Evolutionary conservation across 1,284 basidiomycete genomes (phyloP).

Genomic region (Xanthoconium separans): DNA sequence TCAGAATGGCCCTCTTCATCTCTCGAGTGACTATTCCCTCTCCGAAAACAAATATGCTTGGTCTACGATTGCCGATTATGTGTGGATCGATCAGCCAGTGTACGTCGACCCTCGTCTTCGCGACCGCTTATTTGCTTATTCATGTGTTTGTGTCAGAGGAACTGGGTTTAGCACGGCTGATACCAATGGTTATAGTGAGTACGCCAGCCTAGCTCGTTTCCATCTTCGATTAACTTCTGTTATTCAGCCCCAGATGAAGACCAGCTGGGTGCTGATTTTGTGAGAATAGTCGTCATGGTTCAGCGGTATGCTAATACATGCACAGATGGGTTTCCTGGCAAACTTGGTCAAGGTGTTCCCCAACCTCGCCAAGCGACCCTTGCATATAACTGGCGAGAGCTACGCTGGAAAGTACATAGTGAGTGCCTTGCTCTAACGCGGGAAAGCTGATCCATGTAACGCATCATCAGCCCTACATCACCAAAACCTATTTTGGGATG

Average conservation of each 20-base stretch:
- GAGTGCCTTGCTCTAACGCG: slow-evolving; percentile 19
- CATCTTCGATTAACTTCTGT: slow-evolving; percentile 17
- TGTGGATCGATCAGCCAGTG: slow-evolving; percentile 75
- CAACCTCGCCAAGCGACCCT: slow-evolving; percentile 54
- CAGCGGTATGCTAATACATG: background rate
- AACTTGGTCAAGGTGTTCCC: slow-evolving; percentile 72
- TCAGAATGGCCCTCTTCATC: slow-evolving; percentile 66
- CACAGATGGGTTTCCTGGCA: slow-evolving; percentile 59
- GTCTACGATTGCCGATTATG: slow-evolving; percentile 61
- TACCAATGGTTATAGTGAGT: slow-evolving; percentile 50
- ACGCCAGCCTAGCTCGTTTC: slow-evolving; percentile 1
- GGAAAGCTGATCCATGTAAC: slow-evolving; percentile 1
- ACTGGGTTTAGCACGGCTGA: slow-evolving; percentile 68
- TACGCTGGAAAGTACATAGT: slow-evolving; percentile 68
- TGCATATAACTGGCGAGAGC: slow-evolving; percentile 66
- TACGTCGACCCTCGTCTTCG: slow-evolving; percentile 29
- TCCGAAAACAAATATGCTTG: slow-evolving; percentile 54
- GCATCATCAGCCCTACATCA: slow-evolving; percentile 58
- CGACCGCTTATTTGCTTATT: slow-evolving; percentile 8
- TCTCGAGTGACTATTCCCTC: slow-evolving; percentile 48
- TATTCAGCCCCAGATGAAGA: slow-evolving; percentile 57
- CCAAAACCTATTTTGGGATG: slow-evolving; percentile 61
- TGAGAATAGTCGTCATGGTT: slow-evolving; percentile 34
- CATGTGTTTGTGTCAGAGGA: slow-evolving; percentile 39
- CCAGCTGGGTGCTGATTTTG: slow-evolving; percentile 67